phyloP scores from a whole-genome alignment of 306 rosid species.

The Fragaria iinumae region DNA sequence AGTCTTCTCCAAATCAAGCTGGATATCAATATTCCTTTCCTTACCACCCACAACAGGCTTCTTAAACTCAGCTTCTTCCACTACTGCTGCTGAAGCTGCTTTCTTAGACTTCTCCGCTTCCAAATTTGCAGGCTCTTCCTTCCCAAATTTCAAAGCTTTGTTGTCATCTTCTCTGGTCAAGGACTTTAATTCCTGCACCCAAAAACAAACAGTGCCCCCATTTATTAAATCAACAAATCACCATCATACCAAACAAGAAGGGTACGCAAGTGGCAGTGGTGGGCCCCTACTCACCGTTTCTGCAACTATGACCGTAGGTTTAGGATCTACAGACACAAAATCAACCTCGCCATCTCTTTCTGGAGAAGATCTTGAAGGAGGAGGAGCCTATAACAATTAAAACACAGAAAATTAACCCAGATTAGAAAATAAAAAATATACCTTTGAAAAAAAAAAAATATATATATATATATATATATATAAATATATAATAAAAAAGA shows the following conservation, averaged over 20 bases:
- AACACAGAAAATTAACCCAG: background rate
- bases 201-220: background rate
- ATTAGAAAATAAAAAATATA: background rate
- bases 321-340: constrained; percentile 53
- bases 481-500: background rate
- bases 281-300: constrained; percentile 68
- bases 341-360: constrained; percentile 64
- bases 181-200: constrained; percentile 63
- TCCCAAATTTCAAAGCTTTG: constrained; percentile 45
- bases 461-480: background rate
- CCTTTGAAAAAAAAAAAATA: background rate
- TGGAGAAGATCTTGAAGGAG: constrained; percentile 71
- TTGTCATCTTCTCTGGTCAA: constrained; percentile 56
- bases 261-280: constrained; percentile 24
- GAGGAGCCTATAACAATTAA: constrained; percentile 64
- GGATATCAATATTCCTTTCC: constrained; percentile 62
- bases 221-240: constrained; percentile 13
- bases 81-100: constrained; percentile 7
- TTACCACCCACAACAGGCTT: constrained; percentile 35
- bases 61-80: constrained; percentile 55
- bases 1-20: constrained; percentile 70
- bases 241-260: background rate
- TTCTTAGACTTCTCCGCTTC: constrained; percentile 50
- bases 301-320: constrained; percentile 45
- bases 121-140: constrained; percentile 45